These are phyloP conservation scores for Diplodia sapinea DNA, from an alignment of 2,329 filamentous ascomycete species.

Conservation along the genomic window DNA sequence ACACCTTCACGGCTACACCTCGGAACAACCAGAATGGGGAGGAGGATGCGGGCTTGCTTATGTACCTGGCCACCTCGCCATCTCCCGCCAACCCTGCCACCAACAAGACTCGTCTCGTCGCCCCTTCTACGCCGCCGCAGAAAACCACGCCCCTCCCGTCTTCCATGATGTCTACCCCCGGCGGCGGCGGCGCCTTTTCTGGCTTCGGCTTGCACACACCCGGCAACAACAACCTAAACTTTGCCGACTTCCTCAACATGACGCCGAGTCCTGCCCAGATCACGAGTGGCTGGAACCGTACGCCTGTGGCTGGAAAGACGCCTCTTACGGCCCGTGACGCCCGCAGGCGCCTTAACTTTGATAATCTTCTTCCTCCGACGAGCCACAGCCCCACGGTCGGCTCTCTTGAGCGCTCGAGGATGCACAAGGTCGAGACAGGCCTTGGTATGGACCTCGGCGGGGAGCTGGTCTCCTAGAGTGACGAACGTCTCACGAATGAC, in stretches of 20 bases:
- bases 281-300: slow-evolving; percentile 70
- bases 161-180: slow-evolving; percentile 88
- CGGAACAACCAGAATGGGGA: slow-evolving; percentile 67
- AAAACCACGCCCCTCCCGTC: slow-evolving; percentile 70
- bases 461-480: slow-evolving; percentile 60
- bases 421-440: slow-evolving; percentile 55
- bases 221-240: slow-evolving; percentile 79
- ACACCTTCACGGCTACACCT: slow-evolving; percentile 43
- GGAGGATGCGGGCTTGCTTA: slow-evolving; percentile 83
- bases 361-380: slow-evolving; percentile 68
- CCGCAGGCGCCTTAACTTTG: slow-evolving; percentile 81
- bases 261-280: slow-evolving; percentile 89
- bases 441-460: slow-evolving; percentile 71
- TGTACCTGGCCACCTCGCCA: slow-evolving; percentile 90
- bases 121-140: slow-evolving; percentile 62
- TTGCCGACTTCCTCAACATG: slow-evolving; percentile 96
- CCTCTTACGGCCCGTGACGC: slow-evolving; percentile 71
- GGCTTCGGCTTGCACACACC: slow-evolving; percentile 74
- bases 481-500: slow-evolving; percentile 32
- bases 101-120: slow-evolving; percentile 54
- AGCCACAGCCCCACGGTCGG: slow-evolving; percentile 51
- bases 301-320: slow-evolving; percentile 68
- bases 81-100: slow-evolving; percentile 71
- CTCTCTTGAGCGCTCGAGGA: slow-evolving; percentile 38
- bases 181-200: slow-evolving; percentile 61